A percentile compares a stretch with the other conserved stretches of the same genome.
These are phyloP conservation scores for Plasmodium blacklocki DNA, from an alignment of 169 alveolate genomes.

Conservation along the genomic window DNA sequence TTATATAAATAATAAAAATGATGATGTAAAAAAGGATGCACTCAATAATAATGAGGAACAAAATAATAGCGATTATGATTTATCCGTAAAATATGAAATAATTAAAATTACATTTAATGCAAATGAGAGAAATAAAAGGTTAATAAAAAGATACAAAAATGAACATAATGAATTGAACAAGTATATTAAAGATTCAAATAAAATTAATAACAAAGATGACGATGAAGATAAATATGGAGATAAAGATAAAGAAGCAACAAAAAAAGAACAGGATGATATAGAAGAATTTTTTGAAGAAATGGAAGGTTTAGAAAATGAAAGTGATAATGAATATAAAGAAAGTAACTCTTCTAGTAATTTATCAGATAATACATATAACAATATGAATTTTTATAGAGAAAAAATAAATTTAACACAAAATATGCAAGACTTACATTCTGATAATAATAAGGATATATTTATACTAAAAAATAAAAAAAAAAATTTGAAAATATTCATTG, in stretches of 20 bases:
- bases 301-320: conserved; percentile 7
- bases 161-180: not conserved
- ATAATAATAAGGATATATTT: not conserved
- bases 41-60: not conserved
- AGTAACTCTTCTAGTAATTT: conserved; percentile 38
- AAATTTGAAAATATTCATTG: conserved; percentile 33
- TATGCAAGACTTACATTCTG: not conserved
- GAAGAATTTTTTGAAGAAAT: not conserved
- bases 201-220: not conserved
- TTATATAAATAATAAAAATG: not conserved
- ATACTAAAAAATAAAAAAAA: conserved; percentile 15
- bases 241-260: not conserved
- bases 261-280: not conserved
- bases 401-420: conserved; percentile 24
- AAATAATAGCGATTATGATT: not conserved
- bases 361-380: conserved; percentile 22
- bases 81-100: not conserved
- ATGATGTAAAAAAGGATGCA: not conserved
- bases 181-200: not conserved
- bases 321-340: conserved; percentile 17
- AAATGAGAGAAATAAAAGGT: not conserved
- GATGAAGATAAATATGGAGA: not conserved
- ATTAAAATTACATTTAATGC: not conserved
- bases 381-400: conserved; percentile 58
- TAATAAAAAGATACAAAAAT: not conserved